These are phyloP conservation scores for Komagataella pseudopastoris DNA, from an alignment of 805 yeast genomes.

Conservation along the genomic window DNA sequence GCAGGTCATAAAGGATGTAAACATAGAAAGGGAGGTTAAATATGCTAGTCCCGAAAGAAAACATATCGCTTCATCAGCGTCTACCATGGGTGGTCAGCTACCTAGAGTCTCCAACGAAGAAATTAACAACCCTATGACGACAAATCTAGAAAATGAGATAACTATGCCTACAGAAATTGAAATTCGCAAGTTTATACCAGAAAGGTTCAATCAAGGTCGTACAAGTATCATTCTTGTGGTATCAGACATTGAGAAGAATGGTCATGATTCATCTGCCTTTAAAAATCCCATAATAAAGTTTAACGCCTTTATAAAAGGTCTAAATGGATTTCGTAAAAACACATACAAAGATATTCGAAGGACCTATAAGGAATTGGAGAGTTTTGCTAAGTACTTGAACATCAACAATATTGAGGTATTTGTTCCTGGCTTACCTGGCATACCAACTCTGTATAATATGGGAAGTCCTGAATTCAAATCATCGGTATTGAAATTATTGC, in stretches of 20 bases:
- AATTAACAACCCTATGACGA: neutral
- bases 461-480: conserved; percentile 70
- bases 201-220: conserved; percentile 25
- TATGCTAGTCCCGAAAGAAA: neutral
- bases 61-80: neutral
- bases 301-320: conserved; percentile 40
- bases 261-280: conserved; percentile 33
- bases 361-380: conserved; percentile 63
- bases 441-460: conserved; percentile 68
- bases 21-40: neutral
- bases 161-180: conserved; percentile 19
- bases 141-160: neutral
- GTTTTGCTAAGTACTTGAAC: conserved; percentile 64
- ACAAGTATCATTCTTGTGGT: conserved; percentile 40
- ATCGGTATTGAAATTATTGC: conserved; percentile 46
- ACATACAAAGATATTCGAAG: conserved; percentile 65
- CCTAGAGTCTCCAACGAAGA: neutral
- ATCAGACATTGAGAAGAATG: conserved; percentile 56
- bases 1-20: conserved; percentile 7
- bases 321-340: conserved; percentile 65
- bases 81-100: neutral
- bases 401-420: conserved; percentile 84
- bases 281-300: conserved; percentile 75
- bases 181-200: conserved; percentile 33
- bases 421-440: conserved; percentile 75